A percentile compares a stretch with the other conserved stretches of the same genome.
These are phyloP conservation scores for Entomortierella chlamydospora DNA, from an alignment of 192 early-diverging fungal species.

Conservation along the genomic window DNA sequence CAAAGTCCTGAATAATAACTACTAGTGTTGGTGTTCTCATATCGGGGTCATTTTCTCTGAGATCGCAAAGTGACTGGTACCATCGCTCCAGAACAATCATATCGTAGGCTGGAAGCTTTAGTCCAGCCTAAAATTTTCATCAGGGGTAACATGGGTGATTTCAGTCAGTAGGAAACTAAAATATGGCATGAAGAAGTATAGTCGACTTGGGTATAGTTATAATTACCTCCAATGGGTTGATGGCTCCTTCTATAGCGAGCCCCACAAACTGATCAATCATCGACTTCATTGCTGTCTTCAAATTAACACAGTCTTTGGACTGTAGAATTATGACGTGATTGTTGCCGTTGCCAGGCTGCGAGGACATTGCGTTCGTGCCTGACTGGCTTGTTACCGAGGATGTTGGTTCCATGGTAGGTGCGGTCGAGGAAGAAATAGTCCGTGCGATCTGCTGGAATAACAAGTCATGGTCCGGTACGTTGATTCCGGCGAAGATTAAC, in stretches of 20 bases:
- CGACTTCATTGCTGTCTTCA: conserved; percentile 68
- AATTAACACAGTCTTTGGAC: conserved; percentile 73
- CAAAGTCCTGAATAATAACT: conserved; percentile 89
- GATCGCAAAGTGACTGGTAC: conserved; percentile 61
- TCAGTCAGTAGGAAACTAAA: no score
- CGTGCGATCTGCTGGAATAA: conserved; percentile 74
- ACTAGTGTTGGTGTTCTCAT: conserved; percentile 61
- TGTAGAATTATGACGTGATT: conserved; percentile 74
- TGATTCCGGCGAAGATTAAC: conserved; percentile 77
- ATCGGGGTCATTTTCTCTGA: background rate
- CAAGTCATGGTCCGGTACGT: conserved; percentile 80
- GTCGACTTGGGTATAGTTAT: no score
- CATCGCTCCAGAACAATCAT: conserved; percentile 75
- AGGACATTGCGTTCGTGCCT: background rate
- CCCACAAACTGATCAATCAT: conserved; percentile 79
- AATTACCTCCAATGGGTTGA: conserved; percentile 54
- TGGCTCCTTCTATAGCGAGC: conserved; percentile 26
- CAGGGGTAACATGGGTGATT: no score
- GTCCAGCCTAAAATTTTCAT: conserved; percentile 22
- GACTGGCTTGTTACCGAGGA: background rate
- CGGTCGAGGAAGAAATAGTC: conserved; percentile 36
- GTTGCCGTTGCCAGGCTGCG: background rate
- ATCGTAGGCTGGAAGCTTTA: conserved; percentile 68
- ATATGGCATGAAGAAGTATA: no score
- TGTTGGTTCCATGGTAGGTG: background rate